Base-by-base conservation (phyloP, 2,329 filamentous ascomycete species). In the Zymoseptoria crescenta region DNA sequence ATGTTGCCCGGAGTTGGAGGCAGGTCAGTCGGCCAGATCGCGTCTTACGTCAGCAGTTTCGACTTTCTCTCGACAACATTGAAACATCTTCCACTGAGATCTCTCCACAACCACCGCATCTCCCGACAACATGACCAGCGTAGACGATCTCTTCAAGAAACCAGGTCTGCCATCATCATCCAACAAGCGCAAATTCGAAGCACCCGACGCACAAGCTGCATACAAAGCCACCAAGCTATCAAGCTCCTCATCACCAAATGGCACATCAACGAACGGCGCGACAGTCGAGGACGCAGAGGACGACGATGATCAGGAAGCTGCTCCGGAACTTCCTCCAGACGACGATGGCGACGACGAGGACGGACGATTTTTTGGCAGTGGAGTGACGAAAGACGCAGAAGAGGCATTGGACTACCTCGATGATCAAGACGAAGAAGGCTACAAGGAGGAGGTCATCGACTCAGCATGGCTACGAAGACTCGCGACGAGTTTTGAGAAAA, bases 331-430 rank as follows among this genome's bases (percentile, higher is more conserved):
- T 16, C 72, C 72, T 3, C 70, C 69, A 5, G 81, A 84, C 53
- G 77, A 81, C 2, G 79, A 80, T 49, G 75, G 78, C 73, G 77
- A 74, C 10, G 89, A 93, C 65, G 91, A 96, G 56, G 94, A 96
- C 64, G 94, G 93, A 0, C 87, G 94, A 9, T 99, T 99, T 78
- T 99, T 96, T 68, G 94, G 93, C 50, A 89, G 91, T 56, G 94
- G 94, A 35, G 87, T 99, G 67, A 90, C 87, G 27, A 82, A 86
- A 59, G 82, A 90, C 65, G 91, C 95, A 65, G 87, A 86, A 2
- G 84, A 91, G 67, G 89, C 94, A 20, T 81, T 99, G 69, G 89
- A 97, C 74, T 97, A 88, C 70, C 84, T 99, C 62, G 91, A 96
- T 62, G 79, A 83, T 59, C 80, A 84, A 65, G 85, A 87, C 56